These are phyloP conservation scores for Bidens hawaiensis DNA, from an alignment of 140 eudicot genomes.

Conservation along the genomic window DNA sequence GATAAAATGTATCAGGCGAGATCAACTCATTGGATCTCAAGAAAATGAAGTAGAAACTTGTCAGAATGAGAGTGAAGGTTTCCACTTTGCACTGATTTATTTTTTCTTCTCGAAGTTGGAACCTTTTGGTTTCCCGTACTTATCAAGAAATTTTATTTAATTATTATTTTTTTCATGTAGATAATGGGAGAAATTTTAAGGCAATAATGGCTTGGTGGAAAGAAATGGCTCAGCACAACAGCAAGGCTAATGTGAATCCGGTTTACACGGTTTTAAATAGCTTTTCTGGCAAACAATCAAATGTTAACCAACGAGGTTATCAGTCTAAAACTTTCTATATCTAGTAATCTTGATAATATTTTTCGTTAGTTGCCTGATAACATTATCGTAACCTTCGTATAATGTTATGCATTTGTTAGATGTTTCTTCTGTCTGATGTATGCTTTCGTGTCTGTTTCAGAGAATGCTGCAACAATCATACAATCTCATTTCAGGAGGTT, in stretches of 20 bases:
- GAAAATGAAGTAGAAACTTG: slow-evolving; percentile 34
- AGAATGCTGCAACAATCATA: slow-evolving; percentile 62
- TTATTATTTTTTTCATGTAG: slow-evolving; percentile 32
- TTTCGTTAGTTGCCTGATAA: not conserved
- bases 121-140: not conserved
- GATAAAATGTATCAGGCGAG: slow-evolving; percentile 41
- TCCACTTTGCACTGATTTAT: slow-evolving; percentile 5
- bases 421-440: slow-evolving; percentile 11
- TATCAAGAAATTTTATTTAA: not conserved
- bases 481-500: slow-evolving; percentile 55
- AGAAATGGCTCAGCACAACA: slow-evolving; percentile 82
- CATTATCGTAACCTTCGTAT: not conserved
- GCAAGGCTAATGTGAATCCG: slow-evolving; percentile 33
- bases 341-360: not conserved
- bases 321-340: not conserved
- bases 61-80: slow-evolving; percentile 31
- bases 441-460: slow-evolving; percentile 32
- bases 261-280: slow-evolving; percentile 19
- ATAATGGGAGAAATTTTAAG: slow-evolving; percentile 53
- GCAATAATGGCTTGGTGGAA: slow-evolving; percentile 96
- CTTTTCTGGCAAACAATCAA: slow-evolving; percentile 25
- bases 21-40: slow-evolving; percentile 30
- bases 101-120: not conserved
- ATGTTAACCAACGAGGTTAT: slow-evolving; percentile 39
- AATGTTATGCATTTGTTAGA: no score